Evolutionary conservation across 1,139 yeast species (phyloP).

Genomic region (Pichia sp.): DNA sequence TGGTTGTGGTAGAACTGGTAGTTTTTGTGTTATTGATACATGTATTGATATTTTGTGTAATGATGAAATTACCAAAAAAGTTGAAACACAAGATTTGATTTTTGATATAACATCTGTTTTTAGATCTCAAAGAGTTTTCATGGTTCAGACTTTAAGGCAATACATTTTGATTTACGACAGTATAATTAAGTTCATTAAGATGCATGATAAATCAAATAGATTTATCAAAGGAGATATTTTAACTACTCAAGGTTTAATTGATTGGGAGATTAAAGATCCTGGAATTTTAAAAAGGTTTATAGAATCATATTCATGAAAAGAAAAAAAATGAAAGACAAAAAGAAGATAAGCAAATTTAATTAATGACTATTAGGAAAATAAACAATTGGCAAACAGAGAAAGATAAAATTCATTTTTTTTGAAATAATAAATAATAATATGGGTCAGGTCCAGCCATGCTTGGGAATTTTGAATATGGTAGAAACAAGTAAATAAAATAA

Average conservation of each 20-base stretch:
- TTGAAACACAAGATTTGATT: constrained; percentile 34
- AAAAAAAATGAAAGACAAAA: too few relatives aligned
- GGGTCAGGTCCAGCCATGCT: too few relatives aligned
- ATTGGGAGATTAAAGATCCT: constrained; percentile 17
- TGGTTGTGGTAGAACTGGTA: constrained; percentile 57
- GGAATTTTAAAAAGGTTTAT: constrained; percentile 13
- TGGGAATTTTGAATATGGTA: too few relatives aligned
- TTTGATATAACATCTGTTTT: constrained; percentile 39
- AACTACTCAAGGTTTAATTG: constrained; percentile 12
- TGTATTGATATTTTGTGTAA: constrained; percentile 34
- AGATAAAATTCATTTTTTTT: too few relatives aligned
- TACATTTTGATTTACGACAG: constrained; percentile 45
- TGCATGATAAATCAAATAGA: constrained; percentile 2
- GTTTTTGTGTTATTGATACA: constrained; percentile 47
- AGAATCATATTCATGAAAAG: constrained; percentile 2
- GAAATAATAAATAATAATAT: too few relatives aligned
- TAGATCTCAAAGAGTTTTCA: constrained; percentile 47
- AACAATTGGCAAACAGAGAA: too few relatives aligned
- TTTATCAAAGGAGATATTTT: constrained; percentile 4
- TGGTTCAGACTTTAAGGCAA: constrained; percentile 55
- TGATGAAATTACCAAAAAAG: neutral
- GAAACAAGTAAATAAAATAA: too few relatives aligned
- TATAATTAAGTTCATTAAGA: constrained; percentile 23
- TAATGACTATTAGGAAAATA: too few relatives aligned
- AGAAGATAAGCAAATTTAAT: too few relatives aligned